Base-by-base conservation (phyloP, 805 yeast genomes). In the Zygoascus flipseniorum region DNA sequence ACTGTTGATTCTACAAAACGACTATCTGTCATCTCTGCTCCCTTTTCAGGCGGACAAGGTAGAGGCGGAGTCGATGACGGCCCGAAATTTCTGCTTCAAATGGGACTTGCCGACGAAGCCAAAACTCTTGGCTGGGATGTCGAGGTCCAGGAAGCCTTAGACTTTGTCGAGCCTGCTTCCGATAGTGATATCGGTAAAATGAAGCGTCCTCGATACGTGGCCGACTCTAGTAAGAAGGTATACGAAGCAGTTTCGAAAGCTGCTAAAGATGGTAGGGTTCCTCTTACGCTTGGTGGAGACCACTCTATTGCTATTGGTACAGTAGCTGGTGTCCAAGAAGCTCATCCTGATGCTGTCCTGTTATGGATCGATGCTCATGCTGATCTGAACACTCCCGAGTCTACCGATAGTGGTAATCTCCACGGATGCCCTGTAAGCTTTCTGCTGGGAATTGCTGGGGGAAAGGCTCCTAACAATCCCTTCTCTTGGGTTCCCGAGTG, bases 301-400 rank as follows among this genome's bases (percentile, higher is more conserved):
- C 99, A 92, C 69, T 89, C 97, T 8, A 85, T 92, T 59, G 98
- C 96, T 50, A 89, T 92, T 63, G 96, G 95, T 49, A 89, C 97
- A 9, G 85, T 92, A 37, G 76, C 88, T 31, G 98, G 95, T 2
- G 86, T 90, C 32, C 76, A 89, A 57, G 80, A 79, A 16, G 78
- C 80, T 58, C 75, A 85, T 67, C 96, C 97, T 18, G 89, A 90
- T 61, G 89, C 96, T 28, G 89, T 96, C 63, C 75, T 92, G 42
- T 67, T 92, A 57, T 92, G 99, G 99, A 85, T 92, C 62, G 99
- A 92, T 71, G 99, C 99, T 0, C 99, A 92, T 69, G 97, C 98
- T 18, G 99, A 92, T 69, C 85, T 93, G 67, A 93, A 93, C 74
- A 85, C 97, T 1, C 87, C 96, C 10, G 74, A 76, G 37, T 81